A percentile compares a stretch with the other conserved stretches of the same genome.
These are phyloP conservation scores for Trichosanthes cucumerina DNA, from an alignment of 306 rosid species.

Conservation along the genomic window DNA sequence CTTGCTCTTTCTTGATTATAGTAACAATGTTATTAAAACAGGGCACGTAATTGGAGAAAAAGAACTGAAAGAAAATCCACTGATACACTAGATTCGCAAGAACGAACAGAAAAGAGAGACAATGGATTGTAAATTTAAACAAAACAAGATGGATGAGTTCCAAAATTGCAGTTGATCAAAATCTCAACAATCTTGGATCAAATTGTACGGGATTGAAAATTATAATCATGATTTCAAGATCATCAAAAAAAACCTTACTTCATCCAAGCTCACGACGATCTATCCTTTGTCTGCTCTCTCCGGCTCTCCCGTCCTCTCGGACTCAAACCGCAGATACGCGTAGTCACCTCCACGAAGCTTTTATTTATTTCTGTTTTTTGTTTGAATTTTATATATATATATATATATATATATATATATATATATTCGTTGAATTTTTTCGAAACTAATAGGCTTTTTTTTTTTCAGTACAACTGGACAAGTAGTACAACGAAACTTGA, in stretches of 20 bases:
- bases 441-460: too few species aligned
- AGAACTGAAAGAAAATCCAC: neutral
- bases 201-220: neutral
- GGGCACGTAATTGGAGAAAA: neutral
- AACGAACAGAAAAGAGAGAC: neutral
- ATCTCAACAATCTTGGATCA: neutral
- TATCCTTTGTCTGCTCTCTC: neutral
- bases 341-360: neutral
- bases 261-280: neutral
- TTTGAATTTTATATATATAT: neutral
- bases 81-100: neutral
- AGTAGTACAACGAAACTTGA: too few species aligned
- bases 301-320: neutral
- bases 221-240: neutral
- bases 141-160: neutral
- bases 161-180: neutral
- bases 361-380: neutral
- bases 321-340: neutral
- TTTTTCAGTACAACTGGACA: too few species aligned
- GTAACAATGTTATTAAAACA: neutral
- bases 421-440: neutral
- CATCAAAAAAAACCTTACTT: neutral
- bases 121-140: neutral
- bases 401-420: neutral
- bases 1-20: neutral